Base-by-base conservation (phyloP, 352 stramenopile species). In the Phytophthora kernoviae region DNA sequence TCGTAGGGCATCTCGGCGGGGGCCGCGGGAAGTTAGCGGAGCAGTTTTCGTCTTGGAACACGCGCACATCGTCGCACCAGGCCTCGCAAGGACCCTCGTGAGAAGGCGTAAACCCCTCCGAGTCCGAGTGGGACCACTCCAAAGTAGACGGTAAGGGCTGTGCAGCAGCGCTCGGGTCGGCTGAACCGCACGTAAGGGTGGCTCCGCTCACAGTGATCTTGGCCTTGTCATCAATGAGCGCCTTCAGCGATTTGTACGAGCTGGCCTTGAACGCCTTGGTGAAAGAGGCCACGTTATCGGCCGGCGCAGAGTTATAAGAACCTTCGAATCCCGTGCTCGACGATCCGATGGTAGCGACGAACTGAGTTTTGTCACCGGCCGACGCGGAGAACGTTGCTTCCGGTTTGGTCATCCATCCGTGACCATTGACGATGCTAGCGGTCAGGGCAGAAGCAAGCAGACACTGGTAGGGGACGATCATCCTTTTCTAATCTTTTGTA, bases 41-140 rank as follows among this genome's bases (percentile, higher is more conserved):
- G 43, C 67, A 72, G 51, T 75, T 57, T 11, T 62, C 46, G 54
- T 75, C 65, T 36, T 72, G 52, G 40, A 61, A 66, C 14, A 69
- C 67, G n/a, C 49, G 58, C 10, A 34, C 59, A 36, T 70, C 54
- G 48, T 75, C 62, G 44, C 67, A 75, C 57, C 62, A 75, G 43
- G 71, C 24, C 48, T 75, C 67, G 12, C 67, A 75, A 8, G 67
- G 57, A 36, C 67, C 67, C 33, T 73, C 62, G 57, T 70, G 56
- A 8, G 55, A 62, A 22, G 58, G 6, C 36, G 57, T 63, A 39
- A 70, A 58, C 2, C 54, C 53, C 12, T 67, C 46, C 7, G n/a
- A 39, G 18, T 48, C 42, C 21, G 57, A 56, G 36, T 57, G 58
- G 1, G 49, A 42, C 54, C 60, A 69, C 40, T 57, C 58, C 8